Conservation (phyloP, 1,139 yeast species). For the Geotrichum restrictum region DNA sequence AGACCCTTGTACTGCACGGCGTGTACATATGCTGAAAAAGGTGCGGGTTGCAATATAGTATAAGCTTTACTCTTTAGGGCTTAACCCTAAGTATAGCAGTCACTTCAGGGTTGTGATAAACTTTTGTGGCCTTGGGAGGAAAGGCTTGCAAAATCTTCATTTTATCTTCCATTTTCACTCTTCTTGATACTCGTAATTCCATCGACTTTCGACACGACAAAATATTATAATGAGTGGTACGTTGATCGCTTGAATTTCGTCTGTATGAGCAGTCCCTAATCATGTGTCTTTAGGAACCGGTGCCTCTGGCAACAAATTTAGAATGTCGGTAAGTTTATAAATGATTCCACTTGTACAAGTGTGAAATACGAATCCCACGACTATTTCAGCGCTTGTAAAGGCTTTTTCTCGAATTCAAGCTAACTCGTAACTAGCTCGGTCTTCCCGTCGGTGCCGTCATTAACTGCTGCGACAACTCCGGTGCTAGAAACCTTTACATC, state of each 20-base stretch:
- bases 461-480: constrained; percentile 99
- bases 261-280: constrained; percentile 15
- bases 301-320: constrained; percentile 99
- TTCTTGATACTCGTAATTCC: constrained; percentile 6
- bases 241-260: background rate
- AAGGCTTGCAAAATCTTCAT: constrained; percentile 17
- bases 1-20: too few relatives aligned
- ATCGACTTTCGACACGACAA: constrained; percentile 17
- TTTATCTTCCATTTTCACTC: constrained; percentile 4
- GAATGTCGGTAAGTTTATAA: constrained; percentile 86
- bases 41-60: too few relatives aligned
- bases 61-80: background rate
- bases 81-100: constrained; percentile 11
- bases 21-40: too few relatives aligned
- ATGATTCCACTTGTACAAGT: background rate
- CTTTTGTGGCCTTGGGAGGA: background rate
- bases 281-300: constrained; percentile 42
- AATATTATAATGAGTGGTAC: constrained; percentile 19
- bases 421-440: constrained; percentile 59
- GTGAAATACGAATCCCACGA: background rate
- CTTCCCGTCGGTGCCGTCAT: constrained; percentile 99
- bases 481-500: constrained; percentile 99
- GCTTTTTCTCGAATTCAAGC: background rate
- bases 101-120: constrained; percentile 5
- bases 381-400: constrained; percentile 3